Conservation (phyloP, 2,329 filamentous ascomycete species). For the Ophiosphaerella korrae region DNA sequence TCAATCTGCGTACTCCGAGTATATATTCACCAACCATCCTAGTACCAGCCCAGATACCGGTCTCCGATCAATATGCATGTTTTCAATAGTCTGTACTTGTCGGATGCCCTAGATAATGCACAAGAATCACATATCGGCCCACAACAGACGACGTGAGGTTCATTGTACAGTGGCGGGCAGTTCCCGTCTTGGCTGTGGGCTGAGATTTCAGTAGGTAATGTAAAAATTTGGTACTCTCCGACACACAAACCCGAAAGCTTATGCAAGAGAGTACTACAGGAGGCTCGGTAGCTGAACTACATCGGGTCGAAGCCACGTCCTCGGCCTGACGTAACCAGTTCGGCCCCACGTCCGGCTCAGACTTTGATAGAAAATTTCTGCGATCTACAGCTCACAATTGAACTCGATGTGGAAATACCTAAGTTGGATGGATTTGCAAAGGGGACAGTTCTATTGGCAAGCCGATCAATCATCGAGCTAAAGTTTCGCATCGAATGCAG, state of each 20-base stretch:
- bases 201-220: not conserved
- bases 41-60: slow-evolving; percentile 1
- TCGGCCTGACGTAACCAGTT: not conserved
- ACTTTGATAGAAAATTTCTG: not conserved
- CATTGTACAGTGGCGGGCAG: not conserved
- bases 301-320: slow-evolving; percentile 3
- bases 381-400: not conserved
- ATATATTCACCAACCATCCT: slow-evolving; percentile 3
- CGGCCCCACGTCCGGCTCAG: slow-evolving; percentile 3
- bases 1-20: not conserved
- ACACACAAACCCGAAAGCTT: slow-evolving; percentile 1
- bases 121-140: not conserved
- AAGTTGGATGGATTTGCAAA: no score
- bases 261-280: slow-evolving; percentile 3
- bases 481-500: no score
- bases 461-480: no score
- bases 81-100: slow-evolving; percentile 3
- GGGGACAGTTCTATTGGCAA: no score
- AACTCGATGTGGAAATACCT: no score
- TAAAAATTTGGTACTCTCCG: not conserved
- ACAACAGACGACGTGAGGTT: not conserved
- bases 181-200: not conserved
- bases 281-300: slow-evolving; percentile 2
- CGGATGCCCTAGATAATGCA: slow-evolving; percentile 1
- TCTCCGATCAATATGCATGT: slow-evolving; percentile 4